Conservation (phyloP, 495 filamentous ascomycete species). For the Cercophora newfieldiana region DNA sequence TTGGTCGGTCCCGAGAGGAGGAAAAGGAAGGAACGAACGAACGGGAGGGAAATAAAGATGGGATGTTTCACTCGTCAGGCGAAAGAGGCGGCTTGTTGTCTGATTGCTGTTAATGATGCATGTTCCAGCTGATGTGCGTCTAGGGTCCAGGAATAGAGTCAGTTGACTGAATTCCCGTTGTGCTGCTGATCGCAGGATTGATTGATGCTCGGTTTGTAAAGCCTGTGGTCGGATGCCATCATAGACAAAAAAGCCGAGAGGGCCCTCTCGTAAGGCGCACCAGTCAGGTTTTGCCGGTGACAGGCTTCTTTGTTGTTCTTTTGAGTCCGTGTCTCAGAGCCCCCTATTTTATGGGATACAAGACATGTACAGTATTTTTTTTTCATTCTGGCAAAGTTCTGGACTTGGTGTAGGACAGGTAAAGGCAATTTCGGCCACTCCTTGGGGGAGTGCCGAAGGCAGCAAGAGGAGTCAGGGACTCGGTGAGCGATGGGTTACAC, state of each 20-base stretch:
- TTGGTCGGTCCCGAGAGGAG: too few relatives aligned
- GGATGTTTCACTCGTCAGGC: background rate
- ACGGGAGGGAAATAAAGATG: background rate
- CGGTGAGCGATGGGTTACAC: background rate
- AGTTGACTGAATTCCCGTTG: background rate
- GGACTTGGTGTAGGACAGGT: background rate
- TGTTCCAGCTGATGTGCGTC: background rate
- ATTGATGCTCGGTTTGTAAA: background rate
- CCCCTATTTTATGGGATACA: too few relatives aligned
- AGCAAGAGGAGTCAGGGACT: background rate
- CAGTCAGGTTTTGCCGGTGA: background rate
- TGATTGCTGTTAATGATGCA: conserved; percentile 3
- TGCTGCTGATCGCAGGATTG: background rate
- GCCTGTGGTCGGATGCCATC: background rate
- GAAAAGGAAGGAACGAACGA: background rate
- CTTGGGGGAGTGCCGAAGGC: background rate
- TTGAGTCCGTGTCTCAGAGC: background rate
- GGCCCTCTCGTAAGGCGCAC: background rate
- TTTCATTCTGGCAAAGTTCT: background rate
- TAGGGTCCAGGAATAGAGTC: background rate
- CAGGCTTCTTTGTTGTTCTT: background rate
- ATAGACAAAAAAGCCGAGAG: too few relatives aligned
- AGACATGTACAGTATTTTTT: too few relatives aligned
- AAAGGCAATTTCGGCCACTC: background rate
- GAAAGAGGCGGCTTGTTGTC: background rate